Base-by-base conservation (phyloP, 345 rosid species). In the Citrus glauca region DNA sequence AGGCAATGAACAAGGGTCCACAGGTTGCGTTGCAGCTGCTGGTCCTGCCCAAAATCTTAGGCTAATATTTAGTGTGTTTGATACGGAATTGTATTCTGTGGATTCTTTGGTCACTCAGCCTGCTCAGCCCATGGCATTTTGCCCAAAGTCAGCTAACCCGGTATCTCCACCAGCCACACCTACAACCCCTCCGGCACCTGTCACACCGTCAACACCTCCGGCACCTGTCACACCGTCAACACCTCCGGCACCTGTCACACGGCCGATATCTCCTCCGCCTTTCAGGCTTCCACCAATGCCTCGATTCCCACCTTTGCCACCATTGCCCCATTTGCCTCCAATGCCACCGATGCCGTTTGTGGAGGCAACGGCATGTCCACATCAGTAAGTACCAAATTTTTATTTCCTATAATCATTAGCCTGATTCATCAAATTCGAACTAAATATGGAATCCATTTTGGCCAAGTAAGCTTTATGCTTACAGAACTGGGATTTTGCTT, bases 91-190 rank as follows among this genome's bases (percentile, higher is more conserved):
- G 53, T 95, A 88, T 73, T 67, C 28, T 37, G 92, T 82, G 19
- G 90, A 88, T 84, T 76, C 93, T 2, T 85, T 93, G 86, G 89
- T 92, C 35, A 71, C 99, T 68, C 89, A 93, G 81, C 99, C 99
- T 45, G 70, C 81, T 66, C 82, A 81, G 66, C 93, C 96, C 17
- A 81, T 88, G 91, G 81, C 97, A 27, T 88, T 82, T 82, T 93
- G 98, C 81, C 87, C 90, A 0, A 81, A 27, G 27, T 77, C 90
- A 32, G 40, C 74, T 20, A 63, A 19, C 25, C 74, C 94, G 24
- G 84, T 80, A 50, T 83, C 93, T 17, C 71, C 83, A 37, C 85
- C 85, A 5, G 81, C 13, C 14, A 55, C 74, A 9, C 84, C 96
- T 13, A 76, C 74, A 37, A 82, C 66, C 10, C 64, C 76, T 6